A percentile compares a stretch with the other conserved stretches of the same genome.
Evolutionary conservation across 1,284 basidiomycete species (phyloP).

Genomic region (Naganishia liquefaciens): DNA sequence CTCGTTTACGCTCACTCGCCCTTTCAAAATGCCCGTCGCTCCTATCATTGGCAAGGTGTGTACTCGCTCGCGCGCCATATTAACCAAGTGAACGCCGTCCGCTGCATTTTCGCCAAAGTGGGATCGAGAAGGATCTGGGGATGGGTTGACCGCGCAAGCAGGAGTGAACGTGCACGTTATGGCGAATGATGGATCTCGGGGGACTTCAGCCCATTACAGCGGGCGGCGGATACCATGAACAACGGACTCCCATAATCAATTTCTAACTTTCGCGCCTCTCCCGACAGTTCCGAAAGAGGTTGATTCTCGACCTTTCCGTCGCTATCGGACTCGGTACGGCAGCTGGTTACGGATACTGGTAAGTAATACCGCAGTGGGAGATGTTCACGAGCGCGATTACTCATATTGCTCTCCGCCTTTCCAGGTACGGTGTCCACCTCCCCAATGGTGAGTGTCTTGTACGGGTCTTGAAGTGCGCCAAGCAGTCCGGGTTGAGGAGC

Average conservation of each 20-base stretch:
- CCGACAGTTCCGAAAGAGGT: conserved; percentile 69
- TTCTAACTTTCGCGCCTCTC: neutral
- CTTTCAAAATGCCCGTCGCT: conserved; percentile 66
- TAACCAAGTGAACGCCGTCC: too few relatives aligned
- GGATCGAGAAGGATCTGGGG: neutral
- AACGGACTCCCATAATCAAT: neutral
- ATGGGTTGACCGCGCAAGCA: too few relatives aligned
- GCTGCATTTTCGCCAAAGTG: too few relatives aligned
- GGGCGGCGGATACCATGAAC: neutral
- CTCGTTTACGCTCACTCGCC: conserved; percentile 13
- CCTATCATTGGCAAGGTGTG: conserved; percentile 74
- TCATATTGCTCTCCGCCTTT: neutral
- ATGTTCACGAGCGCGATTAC: conserved; percentile 38
- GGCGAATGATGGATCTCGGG: too few relatives aligned
- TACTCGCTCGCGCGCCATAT: neutral
- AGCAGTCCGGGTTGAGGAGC: too few relatives aligned
- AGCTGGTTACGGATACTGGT: conserved; percentile 77
- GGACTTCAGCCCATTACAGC: too few relatives aligned
- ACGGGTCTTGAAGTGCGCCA: too few relatives aligned
- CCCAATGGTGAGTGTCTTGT: conserved; percentile 62
- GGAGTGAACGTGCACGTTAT: too few relatives aligned
- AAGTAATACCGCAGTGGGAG: conserved; percentile 50
- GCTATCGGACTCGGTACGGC: conserved; percentile 70
- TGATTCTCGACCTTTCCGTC: conserved; percentile 74
- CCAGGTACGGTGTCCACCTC: conserved; percentile 77